Conservation (phyloP, 2,329 filamentous ascomycete genomes). For the Amphichorda felina region DNA sequence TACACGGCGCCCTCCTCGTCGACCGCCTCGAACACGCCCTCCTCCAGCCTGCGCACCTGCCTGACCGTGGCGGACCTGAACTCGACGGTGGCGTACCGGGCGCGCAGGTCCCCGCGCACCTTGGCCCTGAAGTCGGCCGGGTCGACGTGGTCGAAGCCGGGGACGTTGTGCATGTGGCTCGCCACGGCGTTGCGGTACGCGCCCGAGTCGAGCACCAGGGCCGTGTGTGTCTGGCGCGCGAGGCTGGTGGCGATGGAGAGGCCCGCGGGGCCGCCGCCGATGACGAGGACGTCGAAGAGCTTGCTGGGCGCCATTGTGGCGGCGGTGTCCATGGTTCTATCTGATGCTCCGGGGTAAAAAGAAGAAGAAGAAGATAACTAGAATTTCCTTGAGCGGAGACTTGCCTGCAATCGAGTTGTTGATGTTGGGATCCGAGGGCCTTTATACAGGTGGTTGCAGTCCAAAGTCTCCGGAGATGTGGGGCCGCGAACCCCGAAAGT, state of each 20-base stretch:
- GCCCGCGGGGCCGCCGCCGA: constrained; percentile 41
- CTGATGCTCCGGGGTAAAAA: too few species aligned
- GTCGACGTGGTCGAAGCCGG: constrained; percentile 23
- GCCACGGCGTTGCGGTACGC: constrained; percentile 36
- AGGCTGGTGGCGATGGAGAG: constrained; percentile 33
- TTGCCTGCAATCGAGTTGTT: too few species aligned
- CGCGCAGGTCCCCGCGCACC: constrained; percentile 17
- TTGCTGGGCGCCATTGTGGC: constrained; percentile 5
- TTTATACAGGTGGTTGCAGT: neutral
- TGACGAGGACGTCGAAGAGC: constrained; percentile 36
- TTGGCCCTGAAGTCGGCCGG: constrained; percentile 22
- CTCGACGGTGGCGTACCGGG: constrained; percentile 21
- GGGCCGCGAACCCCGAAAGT: neutral
- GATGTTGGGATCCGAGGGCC: too few species aligned
- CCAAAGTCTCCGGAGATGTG: constrained; percentile 1
- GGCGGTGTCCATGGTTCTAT: too few species aligned
- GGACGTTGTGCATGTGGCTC: constrained; percentile 34
- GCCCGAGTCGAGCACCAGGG: constrained; percentile 36
- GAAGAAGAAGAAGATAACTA: neutral
- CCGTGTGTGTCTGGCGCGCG: constrained; percentile 33
- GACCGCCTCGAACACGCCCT: constrained; percentile 19
- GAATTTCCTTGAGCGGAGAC: too few species aligned
- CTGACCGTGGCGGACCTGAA: constrained; percentile 15
- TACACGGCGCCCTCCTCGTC: constrained; percentile 31
- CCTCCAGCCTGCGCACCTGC: constrained; percentile 14